These are phyloP conservation scores for Rhizopus arrhizus DNA, from an alignment of 371 early-diverging fungal genomes.

Conservation along the genomic window DNA sequence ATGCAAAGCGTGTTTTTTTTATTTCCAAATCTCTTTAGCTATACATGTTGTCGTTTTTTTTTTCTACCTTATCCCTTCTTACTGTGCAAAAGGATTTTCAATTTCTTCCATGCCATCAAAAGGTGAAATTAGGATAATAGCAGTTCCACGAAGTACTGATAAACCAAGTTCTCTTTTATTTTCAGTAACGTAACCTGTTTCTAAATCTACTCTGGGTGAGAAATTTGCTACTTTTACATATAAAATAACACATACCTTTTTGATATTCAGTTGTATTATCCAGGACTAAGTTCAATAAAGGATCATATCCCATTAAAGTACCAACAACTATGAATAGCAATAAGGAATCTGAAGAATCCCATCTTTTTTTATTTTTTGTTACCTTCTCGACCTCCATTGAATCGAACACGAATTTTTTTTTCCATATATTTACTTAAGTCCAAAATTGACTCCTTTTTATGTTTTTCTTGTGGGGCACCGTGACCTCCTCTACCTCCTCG, in stretches of 20 bases:
- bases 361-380: neutral
- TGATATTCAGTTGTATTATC: slow-evolving; percentile 87
- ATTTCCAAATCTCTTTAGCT: no score
- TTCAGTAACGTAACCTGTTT: slow-evolving; percentile 66
- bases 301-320: slow-evolving; percentile 91
- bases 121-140: slow-evolving; percentile 89
- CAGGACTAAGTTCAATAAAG: slow-evolving; percentile 89
- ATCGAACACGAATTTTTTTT: slow-evolving; percentile 89
- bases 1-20: no score
- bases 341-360: neutral
- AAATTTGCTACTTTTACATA: neutral
- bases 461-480: slow-evolving; percentile 57
- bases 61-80: slow-evolving; percentile 2
- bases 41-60: no score
- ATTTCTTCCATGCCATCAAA: slow-evolving; percentile 91
- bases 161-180: slow-evolving; percentile 79
- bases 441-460: slow-evolving; percentile 87
- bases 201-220: slow-evolving; percentile 58
- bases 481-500: slow-evolving; percentile 51
- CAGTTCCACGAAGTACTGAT: slow-evolving; percentile 88
- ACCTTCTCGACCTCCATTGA: slow-evolving; percentile 96
- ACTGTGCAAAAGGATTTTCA: slow-evolving; percentile 78
- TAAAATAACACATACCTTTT: slow-evolving; percentile 55
- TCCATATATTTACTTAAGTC: slow-evolving; percentile 92
- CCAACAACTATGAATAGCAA: slow-evolving; percentile 72